Evolutionary conservation across 768 basidiomycete genomes (phyloP), one percentile per base, ranked within the genome.

Genomic region (Phylloporus arenicola): DNA sequence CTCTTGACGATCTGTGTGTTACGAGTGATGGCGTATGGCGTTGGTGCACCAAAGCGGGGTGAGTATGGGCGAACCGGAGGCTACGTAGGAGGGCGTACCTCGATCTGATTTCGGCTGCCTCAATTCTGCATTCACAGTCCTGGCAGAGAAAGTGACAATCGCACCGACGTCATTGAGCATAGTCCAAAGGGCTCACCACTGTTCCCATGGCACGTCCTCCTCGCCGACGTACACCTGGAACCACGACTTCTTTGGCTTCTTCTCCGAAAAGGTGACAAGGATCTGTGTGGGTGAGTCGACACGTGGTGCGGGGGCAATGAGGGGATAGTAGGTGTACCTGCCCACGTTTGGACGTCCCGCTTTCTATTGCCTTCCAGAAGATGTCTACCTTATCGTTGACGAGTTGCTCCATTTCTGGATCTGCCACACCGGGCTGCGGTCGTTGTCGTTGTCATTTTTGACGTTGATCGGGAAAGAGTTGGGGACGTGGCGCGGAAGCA

Each of bases 141-240:
- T 91, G 61, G 30, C 19, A 22, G 22, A 20, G 19, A 9, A 13
- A 13, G 30, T 12, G 14, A 24, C 39, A 33, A 34, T 22, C 17
- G 29, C 34, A 24, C 22, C 14, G 31, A 22, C 14, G 16, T 31
- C 12, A 14, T 22, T 9, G 13, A 14, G 24, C 13, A 47, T 4
- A 39, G 47, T 34, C 27, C 35, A 40, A 27, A 3, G 25, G 22
- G 57, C 72, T 6, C 12, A 88, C 89, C 89, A 92, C 68, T 88
- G 82, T 64, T 92, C 90, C 89, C 89, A 92, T 46, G 88, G 81
- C 13, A 90, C 80, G 22, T 91, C 87, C 62, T 92, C 89, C 69
- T 92, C 86, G 1, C 77, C 83, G 57, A 76, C 73, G 35, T 82
- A 82, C 11, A 80, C 78, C 45, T 77, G 77, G 57, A 89, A 87